Conservation (phyloP, 768 basidiomycete species). For the Rubroboletus pulcherrimus region DNA sequence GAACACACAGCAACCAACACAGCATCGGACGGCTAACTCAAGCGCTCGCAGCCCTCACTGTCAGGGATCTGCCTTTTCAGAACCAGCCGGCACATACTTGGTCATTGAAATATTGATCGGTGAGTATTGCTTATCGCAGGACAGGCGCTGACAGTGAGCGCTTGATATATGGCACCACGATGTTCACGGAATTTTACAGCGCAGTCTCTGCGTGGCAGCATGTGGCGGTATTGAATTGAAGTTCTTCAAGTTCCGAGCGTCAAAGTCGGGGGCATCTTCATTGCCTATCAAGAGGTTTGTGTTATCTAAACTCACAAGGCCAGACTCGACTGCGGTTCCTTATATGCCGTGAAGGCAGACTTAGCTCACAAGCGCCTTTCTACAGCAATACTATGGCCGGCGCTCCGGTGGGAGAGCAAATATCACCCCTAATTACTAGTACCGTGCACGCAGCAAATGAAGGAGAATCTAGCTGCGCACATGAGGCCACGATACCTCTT, state of each 20-base stretch:
- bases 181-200: background rate
- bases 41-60: too few relatives aligned
- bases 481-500: background rate
- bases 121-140: background rate
- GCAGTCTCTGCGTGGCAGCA: background rate
- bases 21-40: too few relatives aligned
- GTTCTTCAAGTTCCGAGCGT: too few relatives aligned
- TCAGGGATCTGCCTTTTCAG: too few relatives aligned
- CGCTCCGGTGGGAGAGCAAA: background rate
- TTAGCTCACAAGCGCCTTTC: background rate
- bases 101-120: background rate
- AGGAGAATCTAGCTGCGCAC: background rate
- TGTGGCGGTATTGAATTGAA: background rate
- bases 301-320: background rate
- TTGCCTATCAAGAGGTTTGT: background rate
- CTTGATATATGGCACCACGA: background rate
- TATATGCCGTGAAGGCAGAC: too few relatives aligned
- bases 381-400: background rate
- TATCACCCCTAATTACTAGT: background rate
- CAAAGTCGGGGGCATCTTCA: background rate
- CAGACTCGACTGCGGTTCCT: background rate
- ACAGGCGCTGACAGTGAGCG: background rate
- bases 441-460: background rate
- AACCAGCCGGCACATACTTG: background rate
- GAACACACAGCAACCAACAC: too few relatives aligned